phyloP scores from a whole-genome alignment of 139 green algal genomes.

The Micromonas pusilla region DNA sequence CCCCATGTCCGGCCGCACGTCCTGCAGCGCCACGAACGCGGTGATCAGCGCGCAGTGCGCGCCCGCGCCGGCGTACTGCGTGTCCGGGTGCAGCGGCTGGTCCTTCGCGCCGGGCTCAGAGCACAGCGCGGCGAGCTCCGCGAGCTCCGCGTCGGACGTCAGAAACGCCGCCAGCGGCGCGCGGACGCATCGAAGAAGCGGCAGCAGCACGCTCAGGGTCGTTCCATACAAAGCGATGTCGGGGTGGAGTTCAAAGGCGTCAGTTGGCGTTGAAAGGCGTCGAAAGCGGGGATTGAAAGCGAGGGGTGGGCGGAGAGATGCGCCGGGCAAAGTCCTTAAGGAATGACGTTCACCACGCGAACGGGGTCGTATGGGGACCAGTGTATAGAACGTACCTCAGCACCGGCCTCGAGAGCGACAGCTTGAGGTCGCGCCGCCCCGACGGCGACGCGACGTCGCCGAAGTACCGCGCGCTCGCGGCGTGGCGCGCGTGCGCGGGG shows the following conservation, averaged over 20 bases:
- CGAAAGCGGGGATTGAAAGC: too few species aligned
- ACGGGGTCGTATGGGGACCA: too few species aligned
- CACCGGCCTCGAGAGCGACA: too few species aligned
- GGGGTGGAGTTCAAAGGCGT: too few species aligned
- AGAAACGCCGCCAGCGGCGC: background rate
- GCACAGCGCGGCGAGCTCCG: background rate
- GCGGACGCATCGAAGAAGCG: background rate
- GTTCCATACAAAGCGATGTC: too few species aligned
- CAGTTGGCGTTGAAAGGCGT: too few species aligned
- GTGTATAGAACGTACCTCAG: too few species aligned
- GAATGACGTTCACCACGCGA: too few species aligned
- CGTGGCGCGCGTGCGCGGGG: too few species aligned
- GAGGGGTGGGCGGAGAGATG: too few species aligned
- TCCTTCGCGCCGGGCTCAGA: background rate
- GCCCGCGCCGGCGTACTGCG: background rate
- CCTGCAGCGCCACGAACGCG: constrained; percentile 12
- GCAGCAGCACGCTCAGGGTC: background rate
- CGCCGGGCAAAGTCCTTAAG: too few species aligned
- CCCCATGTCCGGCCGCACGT: constrained; percentile 8
- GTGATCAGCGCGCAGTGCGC: background rate
- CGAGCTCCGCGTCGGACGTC: background rate
- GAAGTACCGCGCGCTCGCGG: background rate
- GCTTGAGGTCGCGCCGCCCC: background rate
- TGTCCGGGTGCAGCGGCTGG: constrained; percentile 17
- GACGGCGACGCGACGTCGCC: background rate